Percentiles rank a stretch among this genome's conserved stretches.
Evolutionary conservation across 73 alveolate species (phyloP).

Genomic region (Effrenium voratum): DNA sequence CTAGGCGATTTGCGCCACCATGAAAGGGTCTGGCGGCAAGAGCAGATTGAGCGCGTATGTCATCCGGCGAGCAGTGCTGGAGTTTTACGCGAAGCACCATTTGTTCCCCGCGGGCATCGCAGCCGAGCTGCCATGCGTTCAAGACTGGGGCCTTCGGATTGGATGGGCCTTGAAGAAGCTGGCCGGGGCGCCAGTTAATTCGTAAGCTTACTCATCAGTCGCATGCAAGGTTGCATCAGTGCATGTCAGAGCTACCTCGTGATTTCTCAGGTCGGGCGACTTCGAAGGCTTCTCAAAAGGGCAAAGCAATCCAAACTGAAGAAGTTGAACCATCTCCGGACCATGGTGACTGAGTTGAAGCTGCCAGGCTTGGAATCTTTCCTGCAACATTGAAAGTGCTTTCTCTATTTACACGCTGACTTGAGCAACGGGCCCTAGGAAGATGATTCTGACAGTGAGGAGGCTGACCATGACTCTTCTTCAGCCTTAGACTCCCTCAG

Average conservation of each 20-base stretch:
- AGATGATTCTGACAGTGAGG: too few relatives aligned
- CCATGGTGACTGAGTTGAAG: not conserved
- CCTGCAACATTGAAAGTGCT: not conserved
- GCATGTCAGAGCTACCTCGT: not conserved
- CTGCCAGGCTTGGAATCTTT: not conserved
- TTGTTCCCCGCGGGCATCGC: slow-evolving; percentile 1
- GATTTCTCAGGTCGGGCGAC: not conserved
- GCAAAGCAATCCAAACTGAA: not conserved
- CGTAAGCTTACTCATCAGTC: not conserved
- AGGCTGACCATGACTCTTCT: too few relatives aligned
- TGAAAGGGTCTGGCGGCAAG: not conserved
- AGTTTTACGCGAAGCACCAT: not conserved
- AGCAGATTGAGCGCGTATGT: not conserved
- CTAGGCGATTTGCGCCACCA: not conserved
- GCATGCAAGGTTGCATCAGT: not conserved
- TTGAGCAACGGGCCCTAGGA: too few relatives aligned
- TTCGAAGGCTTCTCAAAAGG: not conserved
- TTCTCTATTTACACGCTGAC: too few relatives aligned
- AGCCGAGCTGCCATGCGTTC: not conserved
- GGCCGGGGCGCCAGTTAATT: not conserved
- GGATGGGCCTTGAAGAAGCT: not conserved
- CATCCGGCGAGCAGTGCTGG: not conserved
- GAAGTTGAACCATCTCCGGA: not conserved
- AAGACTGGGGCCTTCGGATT: not conserved
- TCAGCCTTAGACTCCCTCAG: too few relatives aligned